Percentiles rank a stretch among this genome's conserved stretches.
Evolutionary conservation across 1,284 basidiomycete genomes (phyloP).

Genomic region (Melampsora abietis-canadensis): DNA sequence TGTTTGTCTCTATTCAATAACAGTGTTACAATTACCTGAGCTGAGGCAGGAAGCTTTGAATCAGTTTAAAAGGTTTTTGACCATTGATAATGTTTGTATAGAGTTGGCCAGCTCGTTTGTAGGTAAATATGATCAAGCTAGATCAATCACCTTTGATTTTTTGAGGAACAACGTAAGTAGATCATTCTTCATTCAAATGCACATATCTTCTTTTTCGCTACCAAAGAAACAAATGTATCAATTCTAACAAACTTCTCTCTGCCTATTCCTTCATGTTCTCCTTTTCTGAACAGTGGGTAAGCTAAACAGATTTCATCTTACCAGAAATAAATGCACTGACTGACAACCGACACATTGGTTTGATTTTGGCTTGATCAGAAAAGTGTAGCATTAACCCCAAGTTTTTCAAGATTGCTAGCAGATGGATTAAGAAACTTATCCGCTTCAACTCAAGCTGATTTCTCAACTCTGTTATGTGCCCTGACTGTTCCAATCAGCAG

Average conservation of each 20-base stretch:
- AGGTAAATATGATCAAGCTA: slow-evolving; percentile 36
- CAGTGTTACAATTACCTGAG: slow-evolving; percentile 38
- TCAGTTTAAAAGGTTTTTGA: slow-evolving; percentile 26
- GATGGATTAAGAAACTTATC: slow-evolving; percentile 33
- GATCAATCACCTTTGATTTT: slow-evolving; percentile 25
- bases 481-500: background rate
- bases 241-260: background rate
- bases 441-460: slow-evolving; percentile 5
- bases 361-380: slow-evolving; percentile 8
- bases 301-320: background rate
- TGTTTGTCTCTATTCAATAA: background rate
- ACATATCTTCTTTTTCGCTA: background rate
- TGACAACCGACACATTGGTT: too few species aligned
- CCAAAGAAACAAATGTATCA: background rate
- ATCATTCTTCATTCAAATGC: slow-evolving; percentile 8
- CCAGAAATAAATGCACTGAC: background rate
- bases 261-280: background rate
- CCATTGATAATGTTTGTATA: slow-evolving; percentile 35
- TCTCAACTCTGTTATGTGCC: slow-evolving; percentile 16
- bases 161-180: slow-evolving; percentile 36
- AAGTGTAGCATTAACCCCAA: slow-evolving; percentile 13
- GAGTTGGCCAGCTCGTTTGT: slow-evolving; percentile 35
- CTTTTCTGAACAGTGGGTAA: slow-evolving; percentile 24
- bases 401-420: slow-evolving; percentile 17
- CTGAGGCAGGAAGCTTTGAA: slow-evolving; percentile 36